Conservation (phyloP, 495 filamentous ascomycete genomes). For the Penicillium canariense region DNA sequence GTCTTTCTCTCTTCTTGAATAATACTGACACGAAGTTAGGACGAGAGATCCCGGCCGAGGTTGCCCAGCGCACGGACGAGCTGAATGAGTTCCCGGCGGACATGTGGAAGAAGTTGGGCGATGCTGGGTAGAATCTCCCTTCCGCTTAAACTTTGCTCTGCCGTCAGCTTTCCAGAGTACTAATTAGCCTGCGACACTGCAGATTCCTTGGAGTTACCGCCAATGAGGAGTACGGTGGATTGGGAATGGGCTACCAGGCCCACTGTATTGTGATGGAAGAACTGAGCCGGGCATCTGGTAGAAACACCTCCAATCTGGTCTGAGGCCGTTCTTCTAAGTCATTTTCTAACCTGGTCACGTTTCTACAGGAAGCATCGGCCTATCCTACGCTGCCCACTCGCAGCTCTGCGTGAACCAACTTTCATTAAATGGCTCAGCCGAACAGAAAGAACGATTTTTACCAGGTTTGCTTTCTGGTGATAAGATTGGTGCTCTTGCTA, state of each 20-base stretch:
- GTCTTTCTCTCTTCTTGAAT: background rate
- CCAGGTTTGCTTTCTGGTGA: constrained; percentile 80
- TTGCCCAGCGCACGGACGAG: constrained; percentile 78
- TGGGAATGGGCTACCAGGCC: constrained; percentile 94
- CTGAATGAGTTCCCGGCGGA: constrained; percentile 83
- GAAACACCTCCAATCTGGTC: background rate
- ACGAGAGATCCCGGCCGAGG: constrained; percentile 70
- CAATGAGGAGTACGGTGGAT: constrained; percentile 87
- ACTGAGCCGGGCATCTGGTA: constrained; percentile 64
- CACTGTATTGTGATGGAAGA: constrained; percentile 98
- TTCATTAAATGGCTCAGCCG: constrained; percentile 76
- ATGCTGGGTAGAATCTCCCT: constrained; percentile 59
- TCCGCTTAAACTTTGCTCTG: background rate
- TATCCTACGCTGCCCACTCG: constrained; percentile 93
- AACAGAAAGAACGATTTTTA: constrained; percentile 78
- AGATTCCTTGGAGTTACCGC: constrained; percentile 90
- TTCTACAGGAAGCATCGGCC: constrained; percentile 71
- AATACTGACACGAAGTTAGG: constrained; percentile 26
- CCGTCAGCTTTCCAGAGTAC: background rate
- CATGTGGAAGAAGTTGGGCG: constrained; percentile 93
- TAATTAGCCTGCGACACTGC: background rate
- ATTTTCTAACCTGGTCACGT: background rate
- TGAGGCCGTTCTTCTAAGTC: too few relatives aligned
- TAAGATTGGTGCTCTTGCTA: constrained; percentile 85
- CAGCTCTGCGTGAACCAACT: constrained; percentile 97